Base-by-base conservation (phyloP, 331 rosid species). In the Rhamnella rubrinervis region DNA sequence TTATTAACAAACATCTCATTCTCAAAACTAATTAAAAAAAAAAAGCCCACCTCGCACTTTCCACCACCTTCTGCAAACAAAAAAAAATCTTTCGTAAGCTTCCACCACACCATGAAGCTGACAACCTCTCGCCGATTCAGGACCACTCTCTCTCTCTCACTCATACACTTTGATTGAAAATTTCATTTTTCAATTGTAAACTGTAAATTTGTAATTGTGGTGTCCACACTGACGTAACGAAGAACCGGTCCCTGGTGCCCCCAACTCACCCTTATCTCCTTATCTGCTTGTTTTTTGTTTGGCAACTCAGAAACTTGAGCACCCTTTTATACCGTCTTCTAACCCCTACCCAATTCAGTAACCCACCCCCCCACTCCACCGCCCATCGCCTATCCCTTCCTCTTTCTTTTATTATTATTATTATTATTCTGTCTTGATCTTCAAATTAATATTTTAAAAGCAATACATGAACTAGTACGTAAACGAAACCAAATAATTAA, bases 211-310 rank as follows among this genome's bases (percentile, higher is more conserved):
- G 39, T 49, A 44, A 71, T 55, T 74, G 81, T 80, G 85, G 77
- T 71, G 70, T 55, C 81, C 78, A 66, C 71, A 76, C 25, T 26
- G 74, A 65, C 80, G 75, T 70, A 77, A 72, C 64, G 59, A 46
- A 46, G 40, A 20, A 44, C 78, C 74, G 41, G 70, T 77, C 52
- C 78, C 70, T 53, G 80, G 68, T 73, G 77, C 84, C 82, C 58
- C 70, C 76, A 57, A 31, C 71, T 75, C 84, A 65, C 39, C 79
- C 88, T 83, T 86, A 86, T 90, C 95, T 73, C 83, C 75, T 75
- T 53, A 77, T 84, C 95, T 84, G 59, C 84, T 80, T 28, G 52
- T 68, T 60, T 55, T 55, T 55, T 61, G 55, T 68, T 59, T 59
- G 57, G 38, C 71, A 37, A 14, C 41, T 63, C 52, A 26, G 13